These are phyloP conservation scores for Lithospermum erythrorhizon DNA, from an alignment of 257 asterid genomes.

Conservation along the genomic window DNA sequence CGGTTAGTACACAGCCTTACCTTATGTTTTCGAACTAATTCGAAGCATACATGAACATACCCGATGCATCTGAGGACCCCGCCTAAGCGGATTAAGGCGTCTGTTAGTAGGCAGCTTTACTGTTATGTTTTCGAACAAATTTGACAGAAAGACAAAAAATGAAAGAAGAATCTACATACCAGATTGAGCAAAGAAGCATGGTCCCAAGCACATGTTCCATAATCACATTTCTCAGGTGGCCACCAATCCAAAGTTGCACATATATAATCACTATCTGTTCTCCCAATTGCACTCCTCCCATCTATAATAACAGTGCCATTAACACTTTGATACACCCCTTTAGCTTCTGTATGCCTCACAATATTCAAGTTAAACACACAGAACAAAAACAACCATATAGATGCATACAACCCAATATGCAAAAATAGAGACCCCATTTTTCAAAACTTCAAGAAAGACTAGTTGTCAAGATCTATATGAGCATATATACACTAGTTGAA, in stretches of 20 bases:
- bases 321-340: slow-evolving; percentile 16
- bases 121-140: too few relatives aligned
- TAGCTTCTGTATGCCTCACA: slow-evolving; percentile 36
- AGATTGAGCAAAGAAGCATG: slow-evolving; percentile 59
- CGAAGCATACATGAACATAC: too few relatives aligned
- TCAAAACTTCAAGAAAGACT: not conserved
- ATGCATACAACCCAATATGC: not conserved
- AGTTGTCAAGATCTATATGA: not conserved
- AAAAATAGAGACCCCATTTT: not conserved
- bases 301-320: slow-evolving; percentile 40
- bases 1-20: too few relatives aligned
- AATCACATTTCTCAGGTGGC: slow-evolving; percentile 55
- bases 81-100: too few relatives aligned
- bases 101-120: too few relatives aligned
- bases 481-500: not conserved
- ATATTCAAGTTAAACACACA: not conserved
- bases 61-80: too few relatives aligned
- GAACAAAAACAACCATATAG: not conserved
- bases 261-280: slow-evolving; percentile 35
- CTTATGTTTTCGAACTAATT: too few relatives aligned
- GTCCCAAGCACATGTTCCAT: slow-evolving; percentile 56
- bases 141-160: not conserved
- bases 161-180: slow-evolving; percentile 20
- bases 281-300: slow-evolving; percentile 38
- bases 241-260: slow-evolving; percentile 63